Conservation (phyloP, 78 protist genomes). For the Pigoraptor vietnamica region DNA sequence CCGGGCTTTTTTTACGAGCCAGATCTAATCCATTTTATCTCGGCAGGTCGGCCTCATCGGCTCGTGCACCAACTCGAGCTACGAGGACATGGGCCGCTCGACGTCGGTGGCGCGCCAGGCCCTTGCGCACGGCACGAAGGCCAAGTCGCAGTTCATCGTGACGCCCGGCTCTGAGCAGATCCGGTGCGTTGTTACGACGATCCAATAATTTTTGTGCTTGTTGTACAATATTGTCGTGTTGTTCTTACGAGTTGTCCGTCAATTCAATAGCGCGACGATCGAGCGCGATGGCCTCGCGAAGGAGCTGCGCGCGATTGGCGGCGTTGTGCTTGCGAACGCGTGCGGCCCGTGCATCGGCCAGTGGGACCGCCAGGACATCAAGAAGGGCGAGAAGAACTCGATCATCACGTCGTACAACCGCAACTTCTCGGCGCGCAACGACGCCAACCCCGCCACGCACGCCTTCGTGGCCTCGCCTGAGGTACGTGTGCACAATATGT, state of each 20-base stretch:
- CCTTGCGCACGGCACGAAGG: slow-evolving; percentile 62
- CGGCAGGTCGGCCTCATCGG: slow-evolving; percentile 83
- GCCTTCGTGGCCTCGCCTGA: slow-evolving; percentile 95
- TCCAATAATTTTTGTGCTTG: too few species aligned
- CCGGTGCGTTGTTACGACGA: slow-evolving; percentile 67
- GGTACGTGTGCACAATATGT: too few species aligned
- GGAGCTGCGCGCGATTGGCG: slow-evolving; percentile 71
- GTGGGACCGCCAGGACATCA: slow-evolving; percentile 87
- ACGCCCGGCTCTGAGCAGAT: slow-evolving; percentile 96
- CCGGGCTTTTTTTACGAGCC: too few species aligned
- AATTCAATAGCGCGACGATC: slow-evolving; percentile 90
- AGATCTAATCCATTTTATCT: too few species aligned
- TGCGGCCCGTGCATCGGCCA: slow-evolving; percentile 96
- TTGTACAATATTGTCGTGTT: too few species aligned
- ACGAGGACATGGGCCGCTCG: slow-evolving; percentile 90
- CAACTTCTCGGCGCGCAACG: slow-evolving; percentile 88
- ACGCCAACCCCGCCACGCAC: slow-evolving; percentile 85
- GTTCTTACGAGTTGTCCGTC: too few species aligned
- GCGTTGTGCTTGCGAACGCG: slow-evolving; percentile 88
- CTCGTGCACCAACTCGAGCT: slow-evolving; percentile 90
- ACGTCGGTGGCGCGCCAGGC: slow-evolving; percentile 62
- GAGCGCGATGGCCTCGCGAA: slow-evolving; percentile 78
- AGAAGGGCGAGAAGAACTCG: slow-evolving; percentile 72
- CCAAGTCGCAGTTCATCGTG: slow-evolving; percentile 72
- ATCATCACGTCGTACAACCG: slow-evolving; percentile 94